Evolutionary conservation across 306 rosid species (phyloP).

Genomic region (Delonix regia): DNA sequence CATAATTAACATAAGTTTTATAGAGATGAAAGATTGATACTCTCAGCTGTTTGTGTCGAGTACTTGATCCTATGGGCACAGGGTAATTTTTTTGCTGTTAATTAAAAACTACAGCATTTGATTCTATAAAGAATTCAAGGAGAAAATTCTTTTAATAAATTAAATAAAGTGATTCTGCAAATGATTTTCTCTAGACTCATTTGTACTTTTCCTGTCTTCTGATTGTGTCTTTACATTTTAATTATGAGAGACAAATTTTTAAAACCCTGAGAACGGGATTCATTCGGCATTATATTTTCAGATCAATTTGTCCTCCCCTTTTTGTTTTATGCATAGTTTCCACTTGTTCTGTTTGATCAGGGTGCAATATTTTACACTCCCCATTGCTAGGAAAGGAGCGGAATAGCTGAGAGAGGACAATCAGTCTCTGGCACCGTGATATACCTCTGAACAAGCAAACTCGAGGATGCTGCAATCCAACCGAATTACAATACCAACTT

Average conservation of each 20-base stretch:
- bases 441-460: slow-evolving; percentile 34
- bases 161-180: slow-evolving; percentile 16
- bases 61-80: neutral
- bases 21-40: neutral
- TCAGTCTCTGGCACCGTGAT: slow-evolving; percentile 26
- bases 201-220: neutral
- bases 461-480: slow-evolving; percentile 54
- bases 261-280: slow-evolving; percentile 33
- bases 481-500: slow-evolving; percentile 37
- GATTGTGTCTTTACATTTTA: neutral
- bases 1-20: neutral
- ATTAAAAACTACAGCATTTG: neutral
- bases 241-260: slow-evolving; percentile 13
- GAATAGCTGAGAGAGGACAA: slow-evolving; percentile 36
- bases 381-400: slow-evolving; percentile 53
- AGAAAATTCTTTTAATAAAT: slow-evolving; percentile 12
- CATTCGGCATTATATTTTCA: slow-evolving; percentile 40
- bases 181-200: neutral
- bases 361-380: slow-evolving; percentile 23
- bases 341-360: slow-evolving; percentile 1
- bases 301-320: neutral
- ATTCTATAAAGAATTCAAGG: slow-evolving; percentile 3
- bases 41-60: neutral
- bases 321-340: slow-evolving; percentile 24
- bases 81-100: neutral